Conservation (phyloP, 257 asterid species). For the Cynanchum wilfordii region DNA sequence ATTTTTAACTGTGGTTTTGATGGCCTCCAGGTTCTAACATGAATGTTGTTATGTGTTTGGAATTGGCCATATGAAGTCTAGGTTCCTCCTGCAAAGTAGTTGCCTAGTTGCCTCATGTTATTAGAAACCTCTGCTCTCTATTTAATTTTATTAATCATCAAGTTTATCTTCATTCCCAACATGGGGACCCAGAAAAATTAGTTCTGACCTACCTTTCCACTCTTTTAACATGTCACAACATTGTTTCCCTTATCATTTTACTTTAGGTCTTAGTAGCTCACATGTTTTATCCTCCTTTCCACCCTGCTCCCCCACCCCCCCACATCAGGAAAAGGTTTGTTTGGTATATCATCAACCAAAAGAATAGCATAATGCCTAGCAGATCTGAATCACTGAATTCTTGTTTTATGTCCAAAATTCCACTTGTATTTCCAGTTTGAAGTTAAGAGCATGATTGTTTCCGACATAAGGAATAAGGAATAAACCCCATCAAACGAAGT, state of each 20-base stretch:
- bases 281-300: background rate
- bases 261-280: background rate
- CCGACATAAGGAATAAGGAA: background rate
- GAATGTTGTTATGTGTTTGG: background rate
- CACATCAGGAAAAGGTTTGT: background rate
- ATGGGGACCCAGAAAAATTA: background rate
- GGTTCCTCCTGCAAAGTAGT: background rate
- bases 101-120: background rate
- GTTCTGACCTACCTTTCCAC: background rate
- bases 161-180: background rate
- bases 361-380: background rate
- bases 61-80: background rate
- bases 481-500: background rate
- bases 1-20: background rate
- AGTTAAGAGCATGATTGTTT: background rate
- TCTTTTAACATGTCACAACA: background rate
- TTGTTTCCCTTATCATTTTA: background rate
- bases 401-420: background rate
- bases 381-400: background rate
- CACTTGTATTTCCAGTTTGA: background rate
- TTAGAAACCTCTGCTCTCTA: background rate
- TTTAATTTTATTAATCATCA: background rate
- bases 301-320: too few relatives aligned
- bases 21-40: background rate
- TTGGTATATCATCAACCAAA: background rate